Conservation (phyloP, 148 eudicot species). For the Mesembryanthemum crystallinum region DNA sequence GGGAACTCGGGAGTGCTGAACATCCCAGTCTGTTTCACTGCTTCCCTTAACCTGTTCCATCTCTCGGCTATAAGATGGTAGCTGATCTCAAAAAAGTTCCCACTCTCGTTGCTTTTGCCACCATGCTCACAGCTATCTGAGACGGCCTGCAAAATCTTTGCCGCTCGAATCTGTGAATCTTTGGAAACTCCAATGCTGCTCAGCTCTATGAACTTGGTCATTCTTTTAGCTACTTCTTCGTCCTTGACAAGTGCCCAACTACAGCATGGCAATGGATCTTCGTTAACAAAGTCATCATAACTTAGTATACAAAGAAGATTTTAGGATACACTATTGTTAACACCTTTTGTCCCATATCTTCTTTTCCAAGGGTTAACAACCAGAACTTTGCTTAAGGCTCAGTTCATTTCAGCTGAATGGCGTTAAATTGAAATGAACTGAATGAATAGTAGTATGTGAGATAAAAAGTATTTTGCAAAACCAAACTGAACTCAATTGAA, state of each 20-base stretch:
- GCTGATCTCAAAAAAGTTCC: conserved; percentile 56
- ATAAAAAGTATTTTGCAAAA: too few species aligned
- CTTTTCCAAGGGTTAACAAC: too few species aligned
- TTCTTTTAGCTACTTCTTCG: conserved; percentile 65
- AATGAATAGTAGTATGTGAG: too few species aligned
- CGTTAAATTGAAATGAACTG: too few species aligned
- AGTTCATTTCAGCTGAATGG: too few species aligned
- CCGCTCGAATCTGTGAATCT: conserved; percentile 92
- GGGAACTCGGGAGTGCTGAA: conserved; percentile 75
- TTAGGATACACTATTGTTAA: not conserved
- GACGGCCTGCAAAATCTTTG: conserved; percentile 71
- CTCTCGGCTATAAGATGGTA: conserved; percentile 51
- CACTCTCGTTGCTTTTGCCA: conserved; percentile 15
- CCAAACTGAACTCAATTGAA: too few species aligned
- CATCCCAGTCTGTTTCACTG: conserved; percentile 41
- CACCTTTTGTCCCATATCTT: too few species aligned
- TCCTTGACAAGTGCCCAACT: conserved; percentile 99
- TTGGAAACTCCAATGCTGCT: conserved; percentile 92
- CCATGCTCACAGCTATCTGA: conserved; percentile 47
- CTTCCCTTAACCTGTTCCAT: conserved; percentile 73
- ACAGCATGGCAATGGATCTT: conserved; percentile 7
- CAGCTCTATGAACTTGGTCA: conserved; percentile 82
- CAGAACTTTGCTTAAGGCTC: too few species aligned
- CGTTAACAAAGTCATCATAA: not conserved
- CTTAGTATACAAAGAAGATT: not conserved